phyloP scores from a whole-genome alignment of 441 rosid genomes.

The Populus hybrid region DNA sequence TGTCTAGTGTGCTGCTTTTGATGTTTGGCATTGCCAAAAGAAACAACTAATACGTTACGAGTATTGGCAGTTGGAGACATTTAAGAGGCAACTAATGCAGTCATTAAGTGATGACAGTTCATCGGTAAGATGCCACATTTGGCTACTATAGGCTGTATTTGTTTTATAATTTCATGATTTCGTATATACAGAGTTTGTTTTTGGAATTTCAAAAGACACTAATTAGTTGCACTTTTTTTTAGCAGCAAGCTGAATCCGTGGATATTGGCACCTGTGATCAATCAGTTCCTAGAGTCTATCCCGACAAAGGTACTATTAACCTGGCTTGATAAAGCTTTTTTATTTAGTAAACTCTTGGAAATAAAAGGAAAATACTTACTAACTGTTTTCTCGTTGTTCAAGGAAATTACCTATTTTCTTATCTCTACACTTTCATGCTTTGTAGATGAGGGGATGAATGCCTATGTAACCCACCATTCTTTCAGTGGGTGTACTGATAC shows the following conservation, averaged over 20 bases:
- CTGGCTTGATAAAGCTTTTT: constrained; percentile 4
- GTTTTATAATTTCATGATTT: background rate
- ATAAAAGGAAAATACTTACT: background rate
- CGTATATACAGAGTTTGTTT: background rate
- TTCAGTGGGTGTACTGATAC: constrained; percentile 32
- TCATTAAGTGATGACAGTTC: constrained; percentile 70
- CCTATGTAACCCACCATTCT: constrained; percentile 32
- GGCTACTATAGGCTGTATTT: background rate
- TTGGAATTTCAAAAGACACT: background rate
- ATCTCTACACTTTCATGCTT: background rate
- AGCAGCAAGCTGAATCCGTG: constrained; percentile 54
- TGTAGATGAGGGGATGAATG: constrained; percentile 50
- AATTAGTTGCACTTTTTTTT: background rate
- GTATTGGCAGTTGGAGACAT: constrained; percentile 64
- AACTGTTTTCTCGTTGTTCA: constrained; percentile 3
- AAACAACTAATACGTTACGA: background rate
- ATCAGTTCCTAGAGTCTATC: constrained; percentile 51
- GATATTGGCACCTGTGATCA: constrained; percentile 75
- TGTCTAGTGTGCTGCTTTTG: background rate
- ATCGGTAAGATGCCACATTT: constrained; percentile 43
- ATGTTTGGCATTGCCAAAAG: background rate
- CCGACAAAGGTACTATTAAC: constrained; percentile 48
- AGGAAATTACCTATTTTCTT: background rate
- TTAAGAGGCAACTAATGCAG: constrained; percentile 90
- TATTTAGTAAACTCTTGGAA: background rate